Evolutionary conservation across 345 rosid species (phyloP).

Genomic region (Capsella bursapastoris): DNA sequence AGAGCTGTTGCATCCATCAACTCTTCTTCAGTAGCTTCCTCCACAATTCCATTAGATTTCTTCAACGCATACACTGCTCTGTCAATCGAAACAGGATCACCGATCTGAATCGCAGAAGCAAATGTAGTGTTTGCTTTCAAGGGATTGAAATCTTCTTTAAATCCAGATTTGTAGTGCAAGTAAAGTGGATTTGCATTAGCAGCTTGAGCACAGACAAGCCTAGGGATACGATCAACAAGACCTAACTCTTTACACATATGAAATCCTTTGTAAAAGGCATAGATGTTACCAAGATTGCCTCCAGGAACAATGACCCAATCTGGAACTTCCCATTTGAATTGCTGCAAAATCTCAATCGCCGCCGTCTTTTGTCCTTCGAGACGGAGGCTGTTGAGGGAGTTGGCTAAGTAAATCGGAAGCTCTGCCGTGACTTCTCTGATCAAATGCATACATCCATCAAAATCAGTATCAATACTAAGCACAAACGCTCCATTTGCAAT

Average conservation of each 20-base stretch:
- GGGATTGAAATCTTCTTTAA: slow-evolving; percentile 62
- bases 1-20: slow-evolving; percentile 86
- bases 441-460: slow-evolving; percentile 85
- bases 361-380: slow-evolving; percentile 91
- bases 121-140: slow-evolving; percentile 67
- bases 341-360: slow-evolving; percentile 88
- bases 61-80: slow-evolving; percentile 81
- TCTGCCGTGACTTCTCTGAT: slow-evolving; percentile 80
- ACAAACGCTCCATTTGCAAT: slow-evolving; percentile 91
- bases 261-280: slow-evolving; percentile 85
- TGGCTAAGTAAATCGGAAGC: slow-evolving; percentile 78
- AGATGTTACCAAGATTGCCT: slow-evolving; percentile 83
- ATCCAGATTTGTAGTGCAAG: slow-evolving; percentile 65
- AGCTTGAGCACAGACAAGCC: slow-evolving; percentile 89
- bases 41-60: slow-evolving; percentile 74
- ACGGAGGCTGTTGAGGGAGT: slow-evolving; percentile 78
- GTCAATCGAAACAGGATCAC: slow-evolving; percentile 86
- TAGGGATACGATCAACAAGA: slow-evolving; percentile 71
- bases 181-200: slow-evolving; percentile 91
- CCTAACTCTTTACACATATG: slow-evolving; percentile 78
- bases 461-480: slow-evolving; percentile 77
- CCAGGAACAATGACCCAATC: slow-evolving; percentile 94
- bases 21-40: slow-evolving; percentile 87
- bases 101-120: slow-evolving; percentile 91
- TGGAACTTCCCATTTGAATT: slow-evolving; percentile 86